These are phyloP conservation scores for Boletus fagicola DNA, from an alignment of 768 basidiomycete genomes.

Conservation along the genomic window DNA sequence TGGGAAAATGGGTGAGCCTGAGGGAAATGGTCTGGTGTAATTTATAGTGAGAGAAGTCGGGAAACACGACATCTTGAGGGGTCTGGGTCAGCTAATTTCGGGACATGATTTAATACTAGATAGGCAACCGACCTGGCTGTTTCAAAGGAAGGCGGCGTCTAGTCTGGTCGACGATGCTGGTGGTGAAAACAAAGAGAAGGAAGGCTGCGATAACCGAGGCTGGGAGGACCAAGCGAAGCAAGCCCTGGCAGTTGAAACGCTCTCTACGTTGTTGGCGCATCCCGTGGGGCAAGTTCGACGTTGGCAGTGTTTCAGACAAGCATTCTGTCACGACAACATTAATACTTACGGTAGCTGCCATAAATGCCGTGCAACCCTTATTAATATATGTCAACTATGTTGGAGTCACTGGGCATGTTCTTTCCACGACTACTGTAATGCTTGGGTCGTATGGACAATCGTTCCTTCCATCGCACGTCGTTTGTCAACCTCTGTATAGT, in stretches of 20 bases:
- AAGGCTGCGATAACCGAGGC: conserved; percentile 41
- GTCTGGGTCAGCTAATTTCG: not conserved
- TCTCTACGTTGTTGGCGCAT: not conserved
- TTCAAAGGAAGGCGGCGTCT: conserved; percentile 3
- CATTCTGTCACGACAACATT: not conserved
- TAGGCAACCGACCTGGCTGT: conserved; percentile 15
- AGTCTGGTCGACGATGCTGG: conserved; percentile 27
- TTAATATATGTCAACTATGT: too few relatives aligned
- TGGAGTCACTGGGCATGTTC: too few relatives aligned
- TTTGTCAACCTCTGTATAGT: conserved; percentile 55
- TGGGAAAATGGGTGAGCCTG: conserved; percentile 55
- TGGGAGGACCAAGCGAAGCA: conserved; percentile 22
- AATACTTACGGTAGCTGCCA: not conserved
- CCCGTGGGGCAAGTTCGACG: not conserved
- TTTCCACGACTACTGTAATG: too few relatives aligned
- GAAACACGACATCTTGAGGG: conserved; percentile 24
- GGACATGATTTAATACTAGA: not conserved
- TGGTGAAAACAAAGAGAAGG: conserved; percentile 43
- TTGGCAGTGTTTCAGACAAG: conserved; percentile 18
- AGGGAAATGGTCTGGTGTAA: conserved; percentile 41
- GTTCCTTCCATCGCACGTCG: conserved; percentile 40
- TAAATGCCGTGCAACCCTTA: not conserved
- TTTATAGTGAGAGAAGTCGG: conserved; percentile 57
- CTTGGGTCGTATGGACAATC: conserved; percentile 16
- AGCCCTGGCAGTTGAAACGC: not conserved